Evolutionary conservation across 2,329 filamentous ascomycete species (phyloP).

Genomic region (Grosmannia serpens): DNA sequence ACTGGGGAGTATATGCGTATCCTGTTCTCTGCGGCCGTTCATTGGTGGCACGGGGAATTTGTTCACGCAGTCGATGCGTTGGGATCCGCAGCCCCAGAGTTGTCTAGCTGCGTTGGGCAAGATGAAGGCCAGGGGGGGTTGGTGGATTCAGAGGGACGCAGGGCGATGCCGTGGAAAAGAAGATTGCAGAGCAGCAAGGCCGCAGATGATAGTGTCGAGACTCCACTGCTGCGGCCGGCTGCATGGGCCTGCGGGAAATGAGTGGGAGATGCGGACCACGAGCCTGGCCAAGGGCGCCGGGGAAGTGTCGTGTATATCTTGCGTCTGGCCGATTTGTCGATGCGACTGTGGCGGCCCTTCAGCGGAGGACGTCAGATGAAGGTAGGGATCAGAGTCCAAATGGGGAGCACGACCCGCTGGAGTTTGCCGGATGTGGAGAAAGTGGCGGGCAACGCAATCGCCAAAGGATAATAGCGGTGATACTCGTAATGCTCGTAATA

Average conservation of each 20-base stretch:
- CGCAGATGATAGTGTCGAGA: slow-evolving; percentile 7
- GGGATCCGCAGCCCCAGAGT: slow-evolving; percentile 10
- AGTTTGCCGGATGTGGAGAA: neutral
- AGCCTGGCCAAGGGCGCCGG: neutral
- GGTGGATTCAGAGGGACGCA: neutral
- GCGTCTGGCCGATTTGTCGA: neutral
- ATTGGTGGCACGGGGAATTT: slow-evolving; percentile 7
- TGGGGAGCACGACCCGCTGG: neutral
- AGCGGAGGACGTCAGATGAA: neutral
- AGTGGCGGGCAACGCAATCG: neutral
- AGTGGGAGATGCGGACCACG: neutral
- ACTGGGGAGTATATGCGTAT: neutral
- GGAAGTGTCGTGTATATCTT: neutral
- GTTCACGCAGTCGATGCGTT: neutral
- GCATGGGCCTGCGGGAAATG: slow-evolving; percentile 8
- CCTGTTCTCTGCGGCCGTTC: neutral
- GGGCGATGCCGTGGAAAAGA: neutral
- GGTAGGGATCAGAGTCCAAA: neutral
- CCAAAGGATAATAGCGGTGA: neutral
- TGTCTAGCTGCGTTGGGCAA: slow-evolving; percentile 12
- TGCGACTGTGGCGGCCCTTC: too few species aligned
- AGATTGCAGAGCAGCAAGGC: slow-evolving; percentile 9
- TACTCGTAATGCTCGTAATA: neutral
- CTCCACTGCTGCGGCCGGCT: slow-evolving; percentile 1
- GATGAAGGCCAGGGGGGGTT: neutral